Evolutionary conservation across 371 early-diverging fungal genomes (phyloP).

Genomic region (Apophysomyces ossiformis): DNA sequence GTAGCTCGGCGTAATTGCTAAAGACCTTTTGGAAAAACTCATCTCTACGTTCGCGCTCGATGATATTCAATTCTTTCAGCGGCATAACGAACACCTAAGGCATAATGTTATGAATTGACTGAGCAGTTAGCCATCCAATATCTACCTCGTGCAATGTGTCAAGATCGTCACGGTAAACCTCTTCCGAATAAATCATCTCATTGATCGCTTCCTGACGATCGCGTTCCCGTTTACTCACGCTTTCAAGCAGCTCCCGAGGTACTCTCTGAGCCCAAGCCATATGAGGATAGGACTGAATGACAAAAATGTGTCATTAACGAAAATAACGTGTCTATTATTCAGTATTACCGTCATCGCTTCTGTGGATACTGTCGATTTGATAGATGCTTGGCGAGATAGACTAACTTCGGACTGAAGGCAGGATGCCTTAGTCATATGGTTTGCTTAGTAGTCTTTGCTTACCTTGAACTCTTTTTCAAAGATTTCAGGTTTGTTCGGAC

Average conservation of each 20-base stretch:
- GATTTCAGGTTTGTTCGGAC: conserved; percentile 40
- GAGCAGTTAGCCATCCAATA: neutral
- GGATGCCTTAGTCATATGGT: neutral
- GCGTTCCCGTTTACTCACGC: conserved; percentile 74
- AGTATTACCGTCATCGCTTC: conserved; percentile 24
- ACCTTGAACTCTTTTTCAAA: conserved; percentile 31
- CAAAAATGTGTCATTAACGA: neutral
- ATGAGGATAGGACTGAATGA: conserved; percentile 28
- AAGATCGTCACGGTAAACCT: conserved; percentile 83
- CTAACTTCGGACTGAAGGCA: conserved; percentile 15
- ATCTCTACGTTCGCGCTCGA: conserved; percentile 60
- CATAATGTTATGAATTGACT: neutral
- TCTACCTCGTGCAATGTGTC: conserved; percentile 33
- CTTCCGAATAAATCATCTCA: conserved; percentile 91
- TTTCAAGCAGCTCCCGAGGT: conserved; percentile 71
- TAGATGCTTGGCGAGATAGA: conserved; percentile 24
- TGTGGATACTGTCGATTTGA: conserved; percentile 19
- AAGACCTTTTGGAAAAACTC: conserved; percentile 82
- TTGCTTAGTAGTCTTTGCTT: conserved; percentile 9
- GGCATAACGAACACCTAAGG: conserved; percentile 40
- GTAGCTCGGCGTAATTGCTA: conserved; percentile 78
- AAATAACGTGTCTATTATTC: neutral
- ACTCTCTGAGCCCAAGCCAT: conserved; percentile 73
- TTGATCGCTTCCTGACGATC: conserved; percentile 94
- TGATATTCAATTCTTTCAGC: conserved; percentile 31